phyloP scores from a whole-genome alignment of 257 asterid genomes.

The Striga asiatica region DNA sequence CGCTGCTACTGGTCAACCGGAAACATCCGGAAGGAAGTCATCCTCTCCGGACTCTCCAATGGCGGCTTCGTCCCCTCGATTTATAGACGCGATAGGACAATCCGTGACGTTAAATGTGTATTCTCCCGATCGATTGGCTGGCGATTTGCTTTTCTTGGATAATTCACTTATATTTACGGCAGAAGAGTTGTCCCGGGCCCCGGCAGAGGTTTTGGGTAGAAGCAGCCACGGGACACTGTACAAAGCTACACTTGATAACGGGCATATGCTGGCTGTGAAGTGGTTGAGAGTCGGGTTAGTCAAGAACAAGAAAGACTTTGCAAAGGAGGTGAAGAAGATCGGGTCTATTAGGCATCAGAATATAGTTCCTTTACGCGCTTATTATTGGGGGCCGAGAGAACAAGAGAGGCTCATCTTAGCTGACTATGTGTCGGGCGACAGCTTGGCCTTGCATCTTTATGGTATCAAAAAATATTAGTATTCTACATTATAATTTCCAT shows the following conservation, averaged over 20 bases:
- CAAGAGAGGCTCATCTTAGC: constrained; percentile 85
- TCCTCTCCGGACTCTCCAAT: constrained; percentile 80
- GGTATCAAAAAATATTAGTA: too few species aligned
- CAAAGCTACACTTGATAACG: constrained; percentile 73
- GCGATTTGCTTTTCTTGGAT: constrained; percentile 73
- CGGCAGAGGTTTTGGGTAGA: constrained; percentile 93
- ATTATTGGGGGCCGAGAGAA: constrained; percentile 89
- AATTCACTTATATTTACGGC: constrained; percentile 64
- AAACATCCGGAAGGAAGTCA: constrained; percentile 61
- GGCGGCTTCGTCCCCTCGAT: constrained; percentile 56
- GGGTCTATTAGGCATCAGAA: constrained; percentile 62
- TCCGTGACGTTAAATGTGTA: constrained; percentile 55
- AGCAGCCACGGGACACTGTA: constrained; percentile 91
- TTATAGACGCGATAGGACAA: constrained; percentile 52
- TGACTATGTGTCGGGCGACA: constrained; percentile 71
- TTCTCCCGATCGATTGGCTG: constrained; percentile 88
- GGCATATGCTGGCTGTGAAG: constrained; percentile 80
- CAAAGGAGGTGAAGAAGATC: constrained; percentile 76
- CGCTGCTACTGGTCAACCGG: constrained; percentile 34
- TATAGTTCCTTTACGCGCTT: constrained; percentile 63
- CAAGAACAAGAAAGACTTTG: constrained; percentile 77
- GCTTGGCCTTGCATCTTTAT: constrained; percentile 84
- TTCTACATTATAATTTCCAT: neutral
- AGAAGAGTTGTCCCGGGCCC: constrained; percentile 86
- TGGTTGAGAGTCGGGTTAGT: constrained; percentile 93